Conservation (phyloP, 2,329 filamentous ascomycete species). For the Arthrobotrys sinensis region DNA sequence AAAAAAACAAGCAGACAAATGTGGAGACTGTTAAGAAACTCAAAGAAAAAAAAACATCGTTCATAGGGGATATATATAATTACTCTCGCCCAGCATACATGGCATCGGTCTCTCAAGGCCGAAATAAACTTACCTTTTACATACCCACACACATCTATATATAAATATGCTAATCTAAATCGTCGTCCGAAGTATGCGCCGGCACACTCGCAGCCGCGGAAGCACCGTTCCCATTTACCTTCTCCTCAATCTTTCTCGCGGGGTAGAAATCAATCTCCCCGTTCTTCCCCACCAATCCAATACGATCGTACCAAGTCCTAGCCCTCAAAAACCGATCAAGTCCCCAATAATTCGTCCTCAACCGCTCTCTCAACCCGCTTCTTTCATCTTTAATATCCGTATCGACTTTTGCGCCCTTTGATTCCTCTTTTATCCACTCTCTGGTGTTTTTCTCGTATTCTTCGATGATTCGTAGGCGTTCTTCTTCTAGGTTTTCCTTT, state of each 20-base stretch:
- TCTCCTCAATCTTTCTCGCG: slow-evolving; percentile 61
- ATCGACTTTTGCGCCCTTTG: slow-evolving; percentile 66
- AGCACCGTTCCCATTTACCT: slow-evolving; percentile 34
- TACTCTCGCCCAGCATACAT: no score
- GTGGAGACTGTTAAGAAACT: no score
- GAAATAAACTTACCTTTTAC: background rate
- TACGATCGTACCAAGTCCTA: slow-evolving; percentile 86
- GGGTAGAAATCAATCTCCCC: slow-evolving; percentile 82
- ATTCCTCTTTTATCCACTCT: slow-evolving; percentile 77
- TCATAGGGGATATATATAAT: no score
- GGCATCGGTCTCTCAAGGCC: no score
- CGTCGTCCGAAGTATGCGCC: slow-evolving; percentile 61
- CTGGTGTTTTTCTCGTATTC: slow-evolving; percentile 82
- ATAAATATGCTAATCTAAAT: slow-evolving; percentile 62
- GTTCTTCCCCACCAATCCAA: slow-evolving; percentile 77
- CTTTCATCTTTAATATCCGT: slow-evolving; percentile 73
- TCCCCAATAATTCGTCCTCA: slow-evolving; percentile 86
- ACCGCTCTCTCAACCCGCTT: slow-evolving; percentile 74
- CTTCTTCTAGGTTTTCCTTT: slow-evolving; percentile 71
- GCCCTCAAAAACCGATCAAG: slow-evolving; percentile 90
- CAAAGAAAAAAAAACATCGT: no score
- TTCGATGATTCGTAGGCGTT: slow-evolving; percentile 77
- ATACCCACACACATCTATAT: background rate
- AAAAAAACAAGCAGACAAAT: background rate
- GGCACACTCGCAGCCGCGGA: slow-evolving; percentile 18